Base-by-base conservation (phyloP, 1,284 basidiomycete species). In the Fomitopsis schrenkii region DNA sequence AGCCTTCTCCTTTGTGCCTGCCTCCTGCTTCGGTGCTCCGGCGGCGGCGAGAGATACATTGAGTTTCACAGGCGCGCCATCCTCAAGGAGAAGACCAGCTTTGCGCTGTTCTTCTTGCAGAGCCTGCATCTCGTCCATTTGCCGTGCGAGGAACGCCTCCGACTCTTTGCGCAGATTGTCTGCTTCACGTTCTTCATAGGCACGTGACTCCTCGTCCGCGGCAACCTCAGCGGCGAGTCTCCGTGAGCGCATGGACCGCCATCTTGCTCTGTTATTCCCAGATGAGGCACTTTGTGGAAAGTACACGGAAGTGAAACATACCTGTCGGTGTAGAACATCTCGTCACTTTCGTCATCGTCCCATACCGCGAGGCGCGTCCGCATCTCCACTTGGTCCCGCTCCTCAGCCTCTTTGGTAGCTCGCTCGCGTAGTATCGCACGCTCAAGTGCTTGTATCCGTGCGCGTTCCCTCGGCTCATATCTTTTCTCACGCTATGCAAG, bases 301-400 rank as follows among this genome's bases (percentile, higher is more conserved):
- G 6, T 9, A 60, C 1, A 59, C 59, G 40, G 22, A n/a, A 38
- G 17, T 44, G 35, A 46, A 14, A 12, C 78, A 63, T 65, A 91
- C 88, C 93, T 83, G 69, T 97, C 94, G 44, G 88, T 82, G 69
- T 94, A 95, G 76, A 93, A 96, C 30, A 86, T 70, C 66, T 95
- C 94, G 63, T 92, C 91, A 65, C 90, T 90, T 71, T 94, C 91
- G 64, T 96, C 94, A 68, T 97, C 94, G 68, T 97, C 94, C 91
- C 92, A 96, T 1, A 88, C 76, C 62, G 90, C 88, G 28, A 95
- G 77, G 4, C 90, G 81, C 30, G 86, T 80, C 38, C 84, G 82
- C 80, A 93, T 89, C 70, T 90, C 87, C 15, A 85, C 70, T 15
- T 84, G 79, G 68, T 91, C 91, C 5, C 87, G 83, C 36, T 90